Evolutionary conservation across 495 filamentous ascomycete genomes (phyloP), one percentile per base, ranked within the genome.

Genomic region (Aspergillus steynii): DNA sequence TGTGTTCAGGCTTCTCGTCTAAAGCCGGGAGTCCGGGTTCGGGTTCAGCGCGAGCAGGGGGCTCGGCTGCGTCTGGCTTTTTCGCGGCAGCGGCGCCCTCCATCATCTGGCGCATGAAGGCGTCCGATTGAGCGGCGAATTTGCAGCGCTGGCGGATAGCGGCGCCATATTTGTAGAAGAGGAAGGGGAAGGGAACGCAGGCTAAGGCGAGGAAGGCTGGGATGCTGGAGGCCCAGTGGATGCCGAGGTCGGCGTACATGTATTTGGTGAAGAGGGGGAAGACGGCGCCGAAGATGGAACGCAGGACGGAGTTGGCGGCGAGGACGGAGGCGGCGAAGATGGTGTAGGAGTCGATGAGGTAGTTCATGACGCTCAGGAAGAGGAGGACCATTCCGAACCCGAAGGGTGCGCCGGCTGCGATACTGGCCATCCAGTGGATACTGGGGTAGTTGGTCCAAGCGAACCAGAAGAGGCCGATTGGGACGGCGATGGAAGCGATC

Each of bases 201-300:
- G 74, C 77, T 15, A 91, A 64, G 1, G 86, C 81, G 2, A 91
- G 72, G 68, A 91, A 90, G 0, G 85, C 89, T 2, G 88, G 87
- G 42, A 92, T 77, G 1, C 80, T 82, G 27, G 80, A 84, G 2
- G 87, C 89, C 89, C 88, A 91, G 71, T 91, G 86, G 57, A 86
- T 83, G 52, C 89, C 89, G 0, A 92, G 76, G 58, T 81, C 75
- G 1, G 71, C 49, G 72, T 88, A 92, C 85, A 92, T 87, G 46
- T 82, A 69, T 0, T 77, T 81, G 0, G 88, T 90, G 71, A 92
- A 90, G 0, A 93, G 74, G 0, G 89, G 90, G 70, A 93, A 91
- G 0, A 81, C 84, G n/a, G 85, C 85, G 46, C 90, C 89, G 61
- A 91, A 88, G 12, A 76, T 29, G 1, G 73, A 81, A 9, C 82